A percentile compares a stretch with the other conserved stretches of the same genome.
phyloP scores from a whole-genome alignment of 371 early-diverging fungal genomes.

The Lichtheimia ramosa region DNA sequence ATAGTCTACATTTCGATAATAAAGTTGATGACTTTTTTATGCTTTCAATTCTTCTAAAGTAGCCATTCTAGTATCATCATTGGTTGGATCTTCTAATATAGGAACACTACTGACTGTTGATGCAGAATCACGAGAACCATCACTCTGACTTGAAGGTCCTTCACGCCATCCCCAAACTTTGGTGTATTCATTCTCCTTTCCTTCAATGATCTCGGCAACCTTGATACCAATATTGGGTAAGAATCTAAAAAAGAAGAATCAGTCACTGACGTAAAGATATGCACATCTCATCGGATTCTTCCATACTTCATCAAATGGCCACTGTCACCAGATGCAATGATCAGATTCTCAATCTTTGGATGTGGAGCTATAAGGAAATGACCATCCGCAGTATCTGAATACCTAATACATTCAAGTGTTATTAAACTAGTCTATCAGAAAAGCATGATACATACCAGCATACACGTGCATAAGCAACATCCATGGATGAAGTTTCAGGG shows the following conservation, averaged over 20 bases:
- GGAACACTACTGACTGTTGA: not conserved
- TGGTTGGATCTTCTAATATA: not conserved
- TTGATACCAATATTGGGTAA: conserved; percentile 30
- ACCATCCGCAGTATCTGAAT: conserved; percentile 39
- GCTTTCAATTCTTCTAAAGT: conserved; percentile 4
- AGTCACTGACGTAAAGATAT: not conserved
- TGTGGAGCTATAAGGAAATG: conserved; percentile 38
- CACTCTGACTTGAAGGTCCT: conserved; percentile 2
- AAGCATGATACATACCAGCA: conserved; percentile 10
- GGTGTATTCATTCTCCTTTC: conserved; percentile 21
- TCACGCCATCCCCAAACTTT: conserved; percentile 29
- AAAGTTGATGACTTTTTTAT: not conserved
- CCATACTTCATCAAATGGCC: conserved; percentile 44
- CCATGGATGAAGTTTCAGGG: conserved; percentile 14
- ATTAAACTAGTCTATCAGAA: too few relatives aligned
- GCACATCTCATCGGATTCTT: not conserved
- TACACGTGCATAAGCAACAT: conserved; percentile 16
- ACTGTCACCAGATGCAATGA: conserved; percentile 38
- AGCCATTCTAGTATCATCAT: conserved; percentile 10
- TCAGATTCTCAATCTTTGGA: conserved; percentile 30
- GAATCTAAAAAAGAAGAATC: conserved; percentile 14
- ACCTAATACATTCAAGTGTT: conserved; percentile 13
- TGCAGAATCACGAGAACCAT: conserved; percentile 11
- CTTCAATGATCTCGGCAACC: conserved; percentile 29
- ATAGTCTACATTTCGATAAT: too few relatives aligned